Evolutionary conservation across 2,329 filamentous ascomycete species (phyloP).

Genomic region (Microdochium nivale): DNA sequence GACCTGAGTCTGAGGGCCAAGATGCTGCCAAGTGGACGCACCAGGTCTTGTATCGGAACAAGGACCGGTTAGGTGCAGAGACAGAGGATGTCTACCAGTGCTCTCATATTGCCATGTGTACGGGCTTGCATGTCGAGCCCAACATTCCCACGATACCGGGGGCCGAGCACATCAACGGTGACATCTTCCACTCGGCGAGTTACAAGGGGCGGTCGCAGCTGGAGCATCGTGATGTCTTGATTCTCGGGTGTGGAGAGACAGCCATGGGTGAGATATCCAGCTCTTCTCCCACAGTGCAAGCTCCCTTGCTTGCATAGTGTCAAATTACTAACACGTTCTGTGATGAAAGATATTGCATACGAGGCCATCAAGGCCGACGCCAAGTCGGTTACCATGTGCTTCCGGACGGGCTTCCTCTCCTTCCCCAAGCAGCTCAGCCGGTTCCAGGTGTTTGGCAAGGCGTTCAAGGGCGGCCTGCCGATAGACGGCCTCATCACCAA

Average conservation of each 20-base stretch:
- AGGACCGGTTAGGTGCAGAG: not conserved
- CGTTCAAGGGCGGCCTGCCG: not conserved
- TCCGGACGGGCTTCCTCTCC: not conserved
- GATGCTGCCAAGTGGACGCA: not conserved
- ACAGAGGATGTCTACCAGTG: not conserved
- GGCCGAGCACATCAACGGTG: not conserved
- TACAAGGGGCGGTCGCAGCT: not conserved
- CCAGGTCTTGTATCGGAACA: not conserved
- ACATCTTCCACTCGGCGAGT: not conserved
- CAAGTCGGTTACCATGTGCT: not conserved
- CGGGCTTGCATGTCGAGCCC: not conserved
- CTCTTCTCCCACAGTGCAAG: not conserved
- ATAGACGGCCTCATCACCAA: not conserved
- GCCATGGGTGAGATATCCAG: not conserved
- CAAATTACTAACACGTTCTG: not conserved
- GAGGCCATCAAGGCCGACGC: not conserved
- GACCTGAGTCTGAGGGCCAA: not conserved
- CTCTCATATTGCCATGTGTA: not conserved
- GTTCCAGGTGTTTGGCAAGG: not conserved
- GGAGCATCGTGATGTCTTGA: not conserved
- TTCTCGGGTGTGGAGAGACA: not conserved
- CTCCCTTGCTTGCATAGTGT: no score
- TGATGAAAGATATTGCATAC: not conserved
- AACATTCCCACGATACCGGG: not conserved
- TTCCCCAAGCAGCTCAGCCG: not conserved